Base-by-base conservation (phyloP, 257 asterid species). In the Gentiana macrophylla region DNA sequence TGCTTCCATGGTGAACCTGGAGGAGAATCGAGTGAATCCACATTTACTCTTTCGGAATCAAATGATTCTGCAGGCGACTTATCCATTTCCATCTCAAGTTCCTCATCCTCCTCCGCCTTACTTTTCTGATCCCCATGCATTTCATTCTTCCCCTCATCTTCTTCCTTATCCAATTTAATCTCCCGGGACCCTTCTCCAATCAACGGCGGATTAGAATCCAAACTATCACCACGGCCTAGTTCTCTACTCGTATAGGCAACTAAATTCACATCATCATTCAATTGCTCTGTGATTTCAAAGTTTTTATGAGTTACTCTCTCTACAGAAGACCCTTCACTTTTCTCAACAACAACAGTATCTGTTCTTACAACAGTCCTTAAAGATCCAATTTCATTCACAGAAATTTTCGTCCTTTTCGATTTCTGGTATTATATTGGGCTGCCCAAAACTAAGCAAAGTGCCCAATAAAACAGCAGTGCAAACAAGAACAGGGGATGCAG, bases 381-480 rank as follows among this genome's bases (percentile, higher is more conserved):
- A 55, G 78, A 76, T 12, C 52, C 77, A 59, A 71, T 59, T 46
- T 62, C 86, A 47, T 70, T 68, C 0, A 70, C 67, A 15, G 50
- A 62, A 74, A 41, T 56, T 67, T 66, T 79, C 95, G 59, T 80
- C 94, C 55, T 61, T 62, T 55, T 81, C 90, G n/a, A 84, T 83
- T 59, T 84, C 88, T 2, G 98, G 96, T 65, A 82, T 49, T 65
- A 82, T 49, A 67, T 81, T 79, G 0, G 81, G 82, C 47, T 91
- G 82, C 61, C 98, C 96, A 57, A 80, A 84, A 79, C 94, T 91
- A 54, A 91, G 66, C 50, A 91, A 80, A 56, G 83, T 77, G 8
- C 98, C 98, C 53, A 91, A 95, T 80, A 91, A 77, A 68, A 79
- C 65, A 65, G 94, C 89, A 74, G 98, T 91, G 72, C 96, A 91